phyloP scores from a whole-genome alignment of 225 moss, liverwort and hornwort species.

The Polytrichum formosum region DNA sequence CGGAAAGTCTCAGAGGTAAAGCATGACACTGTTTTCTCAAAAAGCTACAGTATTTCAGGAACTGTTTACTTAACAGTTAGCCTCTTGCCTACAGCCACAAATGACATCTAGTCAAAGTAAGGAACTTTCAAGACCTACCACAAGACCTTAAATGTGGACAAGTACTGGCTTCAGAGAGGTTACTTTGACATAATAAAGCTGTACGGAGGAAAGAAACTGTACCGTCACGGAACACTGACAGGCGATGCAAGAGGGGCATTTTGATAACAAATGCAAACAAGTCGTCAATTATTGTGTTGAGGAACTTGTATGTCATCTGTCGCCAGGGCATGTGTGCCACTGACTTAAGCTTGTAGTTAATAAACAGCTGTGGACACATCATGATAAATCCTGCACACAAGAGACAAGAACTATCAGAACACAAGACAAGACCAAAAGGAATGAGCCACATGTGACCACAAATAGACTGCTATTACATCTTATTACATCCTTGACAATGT shows the following conservation, averaged over 20 bases:
- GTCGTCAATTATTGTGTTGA: slow-evolving; percentile 94
- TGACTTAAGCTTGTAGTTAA: slow-evolving; percentile 96
- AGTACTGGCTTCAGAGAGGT: no score
- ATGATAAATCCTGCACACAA: slow-evolving; percentile 80
- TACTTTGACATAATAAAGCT: neutral
- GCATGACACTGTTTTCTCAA: no score
- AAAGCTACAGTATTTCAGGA: no score
- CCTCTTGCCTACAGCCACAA: no score
- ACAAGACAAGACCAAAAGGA: neutral
- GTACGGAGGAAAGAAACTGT: slow-evolving; percentile 13
- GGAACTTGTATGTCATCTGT: slow-evolving; percentile 98
- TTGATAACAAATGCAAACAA: slow-evolving; percentile 96
- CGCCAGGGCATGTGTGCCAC: slow-evolving; percentile 97
- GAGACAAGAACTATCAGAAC: neutral
- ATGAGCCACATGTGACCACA: neutral
- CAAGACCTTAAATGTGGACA: no score
- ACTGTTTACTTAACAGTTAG: no score
- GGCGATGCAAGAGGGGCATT: slow-evolving; percentile 93
- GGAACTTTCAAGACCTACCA: no score
- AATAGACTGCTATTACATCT: no score
- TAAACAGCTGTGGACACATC: slow-evolving; percentile 99
- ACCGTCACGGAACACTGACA: slow-evolving; percentile 97
- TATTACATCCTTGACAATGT: no score
- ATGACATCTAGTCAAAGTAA: no score
- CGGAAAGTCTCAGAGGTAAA: no score